Evolutionary conservation across 2,329 filamentous ascomycete species (phyloP).

Genomic region (Neofusicoccum ribis): DNA sequence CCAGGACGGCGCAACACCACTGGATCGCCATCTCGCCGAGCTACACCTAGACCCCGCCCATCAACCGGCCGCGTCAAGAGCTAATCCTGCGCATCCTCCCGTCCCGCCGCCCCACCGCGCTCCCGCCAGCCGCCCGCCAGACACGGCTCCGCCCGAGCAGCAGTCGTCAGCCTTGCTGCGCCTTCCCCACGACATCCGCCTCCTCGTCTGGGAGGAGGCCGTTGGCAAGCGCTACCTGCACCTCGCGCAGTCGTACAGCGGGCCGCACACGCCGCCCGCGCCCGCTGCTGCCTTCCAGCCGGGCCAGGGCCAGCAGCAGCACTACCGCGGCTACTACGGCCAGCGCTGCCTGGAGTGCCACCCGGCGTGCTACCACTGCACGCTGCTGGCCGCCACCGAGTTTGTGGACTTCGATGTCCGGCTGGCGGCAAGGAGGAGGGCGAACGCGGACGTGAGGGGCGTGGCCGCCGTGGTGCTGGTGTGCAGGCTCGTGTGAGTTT

Average conservation of each 20-base stretch:
- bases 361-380: not conserved
- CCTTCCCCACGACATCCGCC: conserved; percentile 10
- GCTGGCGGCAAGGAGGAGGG: not conserved
- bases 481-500: conserved; percentile 2
- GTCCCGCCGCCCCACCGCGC: not conserved
- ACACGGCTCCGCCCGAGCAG: not conserved
- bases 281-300: not conserved
- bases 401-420: conserved; percentile 2
- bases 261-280: not conserved
- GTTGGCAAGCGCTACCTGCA: conserved; percentile 7
- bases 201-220: conserved; percentile 16
- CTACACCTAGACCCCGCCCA: not conserved
- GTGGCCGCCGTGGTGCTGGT: not conserved
- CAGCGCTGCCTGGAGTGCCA: conserved; percentile 8
- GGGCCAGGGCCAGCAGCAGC: not conserved
- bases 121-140: not conserved
- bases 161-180: conserved; percentile 4
- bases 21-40: conserved; percentile 8
- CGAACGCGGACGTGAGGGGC: conserved; percentile 5
- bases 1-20: conserved; percentile 8
- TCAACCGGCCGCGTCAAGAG: not conserved
- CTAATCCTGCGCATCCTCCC: not conserved
- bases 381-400: not conserved
- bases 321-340: not conserved
- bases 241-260: conserved; percentile 2